Evolutionary conservation across 441 rosid genomes (phyloP).

Genomic region (Erysimum cheiri): DNA sequence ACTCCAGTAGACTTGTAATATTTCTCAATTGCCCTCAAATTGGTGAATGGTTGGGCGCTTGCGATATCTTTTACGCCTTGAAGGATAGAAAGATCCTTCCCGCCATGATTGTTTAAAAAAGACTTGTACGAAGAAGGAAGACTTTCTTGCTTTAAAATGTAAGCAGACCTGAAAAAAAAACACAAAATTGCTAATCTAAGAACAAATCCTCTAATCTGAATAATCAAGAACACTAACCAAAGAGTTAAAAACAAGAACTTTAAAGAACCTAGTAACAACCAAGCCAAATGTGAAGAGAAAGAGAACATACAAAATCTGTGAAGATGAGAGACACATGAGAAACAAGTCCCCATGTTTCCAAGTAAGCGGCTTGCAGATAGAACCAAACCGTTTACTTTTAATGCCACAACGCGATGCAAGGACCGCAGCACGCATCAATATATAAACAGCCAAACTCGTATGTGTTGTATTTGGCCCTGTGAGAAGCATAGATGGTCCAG

Average conservation of each 20-base stretch:
- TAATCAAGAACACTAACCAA: conserved; percentile 5
- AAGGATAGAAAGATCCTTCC: conserved; percentile 68
- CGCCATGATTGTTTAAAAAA: conserved; percentile 88
- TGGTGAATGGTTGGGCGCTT: conserved; percentile 65
- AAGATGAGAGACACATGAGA: conserved; percentile 95
- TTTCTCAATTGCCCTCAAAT: conserved; percentile 69
- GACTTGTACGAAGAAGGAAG: conserved; percentile 91
- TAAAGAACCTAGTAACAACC: background rate
- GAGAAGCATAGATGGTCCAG: conserved; percentile 95
- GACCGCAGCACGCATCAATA: conserved; percentile 93
- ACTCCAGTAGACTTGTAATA: conserved; percentile 73
- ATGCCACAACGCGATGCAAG: conserved; percentile 94
- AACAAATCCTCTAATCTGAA: background rate
- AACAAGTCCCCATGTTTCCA: conserved; percentile 97
- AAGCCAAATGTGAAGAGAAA: conserved; percentile 1
- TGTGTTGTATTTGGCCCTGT: conserved; percentile 85
- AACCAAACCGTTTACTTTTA: conserved; percentile 81
- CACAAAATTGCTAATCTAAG: background rate
- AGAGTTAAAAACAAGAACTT: conserved; percentile 4
- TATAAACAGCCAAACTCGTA: conserved; percentile 83
- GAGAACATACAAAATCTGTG: conserved; percentile 79
- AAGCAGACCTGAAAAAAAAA: conserved; percentile 77
- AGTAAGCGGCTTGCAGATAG: conserved; percentile 84
- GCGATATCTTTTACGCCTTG: conserved; percentile 83
- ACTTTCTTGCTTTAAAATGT: conserved; percentile 84